phyloP scores from a whole-genome alignment of 2,329 filamentous ascomycete species.

The Dactylellina haptotyla region DNA sequence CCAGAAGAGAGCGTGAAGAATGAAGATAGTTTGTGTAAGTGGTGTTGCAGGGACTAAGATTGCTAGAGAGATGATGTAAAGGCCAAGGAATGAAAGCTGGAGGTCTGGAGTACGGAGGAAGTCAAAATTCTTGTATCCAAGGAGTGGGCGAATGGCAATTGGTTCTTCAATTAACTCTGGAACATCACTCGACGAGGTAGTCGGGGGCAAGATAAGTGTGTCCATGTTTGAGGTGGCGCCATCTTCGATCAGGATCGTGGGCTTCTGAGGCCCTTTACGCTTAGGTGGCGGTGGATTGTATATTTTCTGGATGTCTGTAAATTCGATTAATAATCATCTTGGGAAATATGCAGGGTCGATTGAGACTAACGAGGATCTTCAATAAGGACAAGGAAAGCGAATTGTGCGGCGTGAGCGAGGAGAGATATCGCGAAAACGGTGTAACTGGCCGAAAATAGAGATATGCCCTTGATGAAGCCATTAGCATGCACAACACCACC shows the following conservation, averaged over 20 bases:
- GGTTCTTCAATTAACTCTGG: conserved; percentile 58
- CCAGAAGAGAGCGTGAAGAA: conserved; percentile 82
- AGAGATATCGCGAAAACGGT: conserved; percentile 97
- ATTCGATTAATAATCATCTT: too few species aligned
- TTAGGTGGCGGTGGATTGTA: conserved; percentile 88
- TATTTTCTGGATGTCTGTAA: conserved; percentile 83
- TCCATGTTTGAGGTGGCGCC: conserved; percentile 59
- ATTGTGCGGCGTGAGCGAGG: conserved; percentile 90
- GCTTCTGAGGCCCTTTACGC: conserved; percentile 65
- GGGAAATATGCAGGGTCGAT: not conserved
- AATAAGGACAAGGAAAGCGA: conserved; percentile 88
- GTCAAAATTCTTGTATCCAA: conserved; percentile 86
- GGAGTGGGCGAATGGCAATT: conserved; percentile 71
- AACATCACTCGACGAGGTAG: conserved; percentile 58
- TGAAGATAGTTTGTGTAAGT: conserved; percentile 79
- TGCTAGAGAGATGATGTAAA: conserved; percentile 79
- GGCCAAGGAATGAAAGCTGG: conserved; percentile 61
- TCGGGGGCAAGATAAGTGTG: conserved; percentile 41
- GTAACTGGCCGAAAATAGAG: conserved; percentile 97
- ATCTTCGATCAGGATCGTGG: conserved; percentile 59
- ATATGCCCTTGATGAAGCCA: conserved; percentile 73
- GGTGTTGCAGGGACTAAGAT: conserved; percentile 80
- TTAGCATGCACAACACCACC: not conserved
- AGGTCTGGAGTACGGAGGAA: conserved; percentile 44
- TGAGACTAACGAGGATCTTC: conserved; percentile 77